These are phyloP conservation scores for Dalbergia cochinchinensis DNA, from an alignment of 306 rosid species.

Conservation along the genomic window DNA sequence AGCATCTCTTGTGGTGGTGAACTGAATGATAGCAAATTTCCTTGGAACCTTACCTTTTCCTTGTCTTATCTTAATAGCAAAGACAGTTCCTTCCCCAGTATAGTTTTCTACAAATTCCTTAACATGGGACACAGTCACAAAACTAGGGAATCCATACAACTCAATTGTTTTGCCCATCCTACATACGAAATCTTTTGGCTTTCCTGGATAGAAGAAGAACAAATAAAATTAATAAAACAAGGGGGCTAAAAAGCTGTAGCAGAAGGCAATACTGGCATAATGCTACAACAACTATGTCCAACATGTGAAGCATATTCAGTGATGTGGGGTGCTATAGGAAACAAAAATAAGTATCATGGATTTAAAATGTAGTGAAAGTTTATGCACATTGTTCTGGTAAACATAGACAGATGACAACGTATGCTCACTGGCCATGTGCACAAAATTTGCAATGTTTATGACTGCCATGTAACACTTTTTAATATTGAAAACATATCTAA, in stretches of 20 bases:
- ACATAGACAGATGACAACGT: neutral
- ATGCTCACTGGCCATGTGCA: too few species aligned
- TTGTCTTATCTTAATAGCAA: slow-evolving; percentile 61
- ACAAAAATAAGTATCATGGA: neutral
- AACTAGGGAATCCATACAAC: slow-evolving; percentile 69
- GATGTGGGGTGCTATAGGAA: neutral
- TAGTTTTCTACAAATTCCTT: slow-evolving; percentile 55
- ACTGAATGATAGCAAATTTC: slow-evolving; percentile 74
- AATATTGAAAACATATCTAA: neutral
- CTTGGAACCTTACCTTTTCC: slow-evolving; percentile 44
- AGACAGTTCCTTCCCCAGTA: slow-evolving; percentile 68
- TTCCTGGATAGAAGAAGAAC: slow-evolving; percentile 37
- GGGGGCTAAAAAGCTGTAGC: neutral
- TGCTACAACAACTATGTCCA: neutral
- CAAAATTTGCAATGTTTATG: neutral
- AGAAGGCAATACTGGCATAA: neutral
- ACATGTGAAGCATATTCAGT: slow-evolving; percentile 24
- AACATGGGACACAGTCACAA: slow-evolving; percentile 38
- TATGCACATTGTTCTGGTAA: neutral
- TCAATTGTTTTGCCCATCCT: slow-evolving; percentile 74
- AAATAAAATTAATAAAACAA: neutral
- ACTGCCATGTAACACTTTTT: neutral
- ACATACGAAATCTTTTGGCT: slow-evolving; percentile 20
- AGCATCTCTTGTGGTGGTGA: slow-evolving; percentile 49
- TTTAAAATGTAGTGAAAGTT: neutral